Evolutionary conservation across 805 yeast species (phyloP), one percentile per base, ranked within the genome.

Genomic region (Pichia sporocuriosa): DNA sequence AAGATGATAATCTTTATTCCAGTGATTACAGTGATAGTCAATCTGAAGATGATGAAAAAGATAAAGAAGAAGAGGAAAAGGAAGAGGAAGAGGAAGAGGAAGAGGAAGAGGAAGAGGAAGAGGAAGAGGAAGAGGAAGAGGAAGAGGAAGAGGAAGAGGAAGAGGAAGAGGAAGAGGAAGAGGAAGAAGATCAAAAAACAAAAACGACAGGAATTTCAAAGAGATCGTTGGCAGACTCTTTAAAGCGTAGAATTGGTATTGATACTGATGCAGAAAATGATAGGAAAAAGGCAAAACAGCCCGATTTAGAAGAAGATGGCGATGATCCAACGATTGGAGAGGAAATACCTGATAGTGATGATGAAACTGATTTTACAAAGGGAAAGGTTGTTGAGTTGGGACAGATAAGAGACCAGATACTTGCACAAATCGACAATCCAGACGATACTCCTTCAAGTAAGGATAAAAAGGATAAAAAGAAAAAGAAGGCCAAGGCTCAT

Each of bases 401-500:
- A 6, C 49, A 49, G 12, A 50, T 59, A 24, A 55, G 51, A 40
- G 58, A 54, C 30, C 49, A 54, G 24, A 45, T 59, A 2, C 43
- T 59, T 8, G 53, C 55, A 2, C 44, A 53, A 29, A 41, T 59
- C 24, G 58, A 55, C 3, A 55, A 56, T 22, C 52, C 54, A 1
- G 32, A 33, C 7, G 48, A 51, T 34, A 34, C 28, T 4, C 44
- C n/a, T 24, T 37, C 26, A 11, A 45, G 28, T 31, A 45, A 40
- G 23, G 38, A 54, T 10, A 46, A 53, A 28, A 55, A 56, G 37
- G 49, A 49, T 29, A 54, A 56, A 22, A 55, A 56, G 35, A 64
- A 62, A 42, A 67, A 67, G 48, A 61, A 63, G 32, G 61, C 64
- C 34, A 75, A 73, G 40, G 47, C 65, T 44, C 78, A 71, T 35